Evolutionary conservation across 306 rosid genomes (phyloP), one percentile per base, ranked within the genome.

Genomic region (Glycine soja): DNA sequence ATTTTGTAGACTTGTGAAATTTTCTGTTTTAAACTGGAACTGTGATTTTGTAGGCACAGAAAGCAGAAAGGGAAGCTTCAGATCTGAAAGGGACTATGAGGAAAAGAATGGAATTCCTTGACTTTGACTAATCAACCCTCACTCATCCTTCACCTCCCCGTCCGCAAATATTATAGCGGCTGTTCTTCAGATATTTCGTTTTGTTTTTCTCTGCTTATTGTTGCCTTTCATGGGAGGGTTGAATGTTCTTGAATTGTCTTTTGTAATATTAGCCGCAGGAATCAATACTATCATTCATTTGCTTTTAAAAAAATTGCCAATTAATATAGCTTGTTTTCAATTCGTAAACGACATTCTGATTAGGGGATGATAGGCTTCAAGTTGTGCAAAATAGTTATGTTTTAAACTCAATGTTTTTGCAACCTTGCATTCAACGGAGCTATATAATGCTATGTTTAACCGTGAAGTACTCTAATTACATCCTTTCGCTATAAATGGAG

Each of bases 21-120:
- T 7, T 32, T 75, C 40, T 50, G 8, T 8, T 58, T 7, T 64
- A 50, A 15, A 68, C 5, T 36, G 38, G 11, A 40, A 18, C 65
- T 76, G 68, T 85, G 69, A 73, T 74, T 50, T 51, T 61, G 79
- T 83, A 94, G 97, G 98, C 95, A 65, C 98, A 92, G 88, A 94
- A 92, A 83, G 93, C 91, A 71, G 98, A 94, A 81, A 88, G 97
- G 82, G 98, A 92, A 67, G 92, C 97, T 42, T 73, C 90, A 76
- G 98, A 94, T 81, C 97, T 94, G 72, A 94, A 94, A 94, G 97
- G 98, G 36, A 89, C 95, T 36, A 94, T 92, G 91, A 89, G 97
- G 80, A 94, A 94, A 87, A 91, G 97, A 87, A 88, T 94, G 92
- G 98, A 94, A 79, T 94, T 94, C 84, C 98, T 94, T 47, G 98